Evolutionary conservation across 352 stramenopile species (phyloP), one percentile per base, ranked within the genome.

Genomic region (Globisporangium cederbergense): DNA sequence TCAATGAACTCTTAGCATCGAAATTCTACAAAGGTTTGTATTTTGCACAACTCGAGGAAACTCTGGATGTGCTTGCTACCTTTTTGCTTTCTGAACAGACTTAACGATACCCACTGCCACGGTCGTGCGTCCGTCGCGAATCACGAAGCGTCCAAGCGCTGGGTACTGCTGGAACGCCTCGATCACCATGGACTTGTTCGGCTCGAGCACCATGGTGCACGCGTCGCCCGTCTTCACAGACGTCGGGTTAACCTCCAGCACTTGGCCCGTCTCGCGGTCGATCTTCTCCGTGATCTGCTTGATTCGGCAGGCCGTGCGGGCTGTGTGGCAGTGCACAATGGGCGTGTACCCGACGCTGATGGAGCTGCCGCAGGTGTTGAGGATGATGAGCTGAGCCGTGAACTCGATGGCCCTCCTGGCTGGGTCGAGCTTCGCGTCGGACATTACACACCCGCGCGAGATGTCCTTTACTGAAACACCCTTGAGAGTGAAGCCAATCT

Each of bases 101-200:
- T 99, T 99, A 76, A 99, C 98, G 57, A 99, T 90, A 75, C 97
- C 97, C 47, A 99, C 96, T 52, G 96, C 97, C 49, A 99, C 96
- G 42, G 96, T 99, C 77, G 97, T 88, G 70, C 89, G 79, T 94
- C 98, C 98, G 77, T 99, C 97, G 76, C 97, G 93, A 60, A 99
- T 93, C 56, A 91, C 93, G 79, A 99, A 99, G 72, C 97, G 86
- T 6, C 73, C 97, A 14, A 99, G 84, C 51, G 96, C 83, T 32
- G 98, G 97, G 86, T 98, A 99, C 57, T 99, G 93, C 49, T 77
- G 78, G 79, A 99, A 99, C 32, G 87, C 83, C 81, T 99, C 98
- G 10, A 99, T 91, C 66, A 88, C 98, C 65, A 99, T 82, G 53
- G 89, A 89, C 70, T 98, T 98, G 38, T 78, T 91, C 14, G 98